Conservation (phyloP, 345 rosid genomes). For the Ceriops decandra region DNA sequence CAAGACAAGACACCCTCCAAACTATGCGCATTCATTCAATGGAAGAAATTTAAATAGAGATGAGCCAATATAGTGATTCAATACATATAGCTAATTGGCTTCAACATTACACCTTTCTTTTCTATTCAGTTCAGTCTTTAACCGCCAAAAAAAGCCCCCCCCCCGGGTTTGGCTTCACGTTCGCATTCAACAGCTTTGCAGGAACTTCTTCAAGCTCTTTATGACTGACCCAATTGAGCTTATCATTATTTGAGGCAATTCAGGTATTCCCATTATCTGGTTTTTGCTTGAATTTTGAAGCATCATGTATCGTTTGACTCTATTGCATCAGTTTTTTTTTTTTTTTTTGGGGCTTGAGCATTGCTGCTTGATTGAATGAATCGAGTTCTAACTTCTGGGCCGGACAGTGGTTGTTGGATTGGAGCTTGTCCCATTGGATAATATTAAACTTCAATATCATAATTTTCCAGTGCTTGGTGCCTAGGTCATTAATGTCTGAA, state of each 20-base stretch:
- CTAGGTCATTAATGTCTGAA: slow-evolving; percentile 9
- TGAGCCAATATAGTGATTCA: not conserved
- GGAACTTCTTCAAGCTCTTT: not conserved
- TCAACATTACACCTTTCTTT: slow-evolving; percentile 2
- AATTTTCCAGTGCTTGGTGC: slow-evolving; percentile 9
- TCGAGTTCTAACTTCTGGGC: slow-evolving; percentile 3
- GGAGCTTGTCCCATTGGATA: slow-evolving; percentile 3
- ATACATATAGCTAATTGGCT: not conserved
- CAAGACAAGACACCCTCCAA: not conserved
- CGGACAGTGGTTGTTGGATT: slow-evolving; percentile 9
- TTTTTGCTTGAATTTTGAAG: not conserved
- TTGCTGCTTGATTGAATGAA: slow-evolving; percentile 6
- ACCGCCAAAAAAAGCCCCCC: slow-evolving; percentile 8
- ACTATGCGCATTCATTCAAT: no score
- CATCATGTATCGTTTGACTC: not conserved
- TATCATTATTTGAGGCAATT: slow-evolving; percentile 9
- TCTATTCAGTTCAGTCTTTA: slow-evolving; percentile 1
- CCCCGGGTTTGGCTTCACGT: not conserved
- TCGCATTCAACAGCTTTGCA: not conserved
- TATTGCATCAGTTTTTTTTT: not conserved
- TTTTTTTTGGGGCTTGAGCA: not conserved
- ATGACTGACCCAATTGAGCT: not conserved
- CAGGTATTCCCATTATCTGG: slow-evolving; percentile 15
- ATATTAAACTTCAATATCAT: not conserved
- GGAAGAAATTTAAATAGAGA: not conserved